Base-by-base conservation (phyloP, 225 moss, liverwort and hornwort genomes). In the Takakia lepidozioides region DNA sequence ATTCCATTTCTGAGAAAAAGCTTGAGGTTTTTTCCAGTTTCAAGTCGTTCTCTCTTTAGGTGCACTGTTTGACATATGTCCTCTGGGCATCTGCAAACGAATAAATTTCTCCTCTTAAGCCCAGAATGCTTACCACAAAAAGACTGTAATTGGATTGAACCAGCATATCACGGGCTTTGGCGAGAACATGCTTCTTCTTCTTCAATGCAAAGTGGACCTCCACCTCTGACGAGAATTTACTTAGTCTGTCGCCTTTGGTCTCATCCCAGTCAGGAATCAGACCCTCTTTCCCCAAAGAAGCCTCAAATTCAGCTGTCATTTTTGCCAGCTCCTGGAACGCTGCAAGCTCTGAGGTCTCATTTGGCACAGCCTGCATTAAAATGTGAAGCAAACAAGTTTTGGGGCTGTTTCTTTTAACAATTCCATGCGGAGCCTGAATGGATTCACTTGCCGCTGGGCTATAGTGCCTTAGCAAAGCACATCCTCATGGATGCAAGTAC, bases 131-230 rank as follows among this genome's bases (percentile, higher is more conserved):
- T 80, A 92, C 92, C 76, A 64, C 68, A 62, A 74, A 55, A 62
- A 49, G 56, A 48, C 64, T 81, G 67, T 70, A 88, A 59, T 87
- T 77, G 57, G 75, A 71, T 25, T 76, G 70, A 46, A 74, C 77
- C 16, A 93, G 81, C 51, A 93, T 56, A 61, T 76, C 75, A 55
- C 93, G 82, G 16, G 78, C 85, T 76, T 76, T 83, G 23, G 88
- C 75, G 40, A 84, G 24, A 26, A 88, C 65, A 36, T 66, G 64
- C 52, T 81, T 83, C 77, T 71, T 93, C 65, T 86, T 93, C 59
- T 88, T 93, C n/a, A 70, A 61, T 51, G 83, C 83, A 58, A 93
- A 93, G 62, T 88, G 88, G 61, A 83, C 37, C 66, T 93, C 93
- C 48, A 93, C 78, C 32, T 88, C 86, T 49, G 76, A 67, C 39